Evolutionary conservation across 2,329 filamentous ascomycete genomes (phyloP), one percentile per base, ranked within the genome.

Genomic region (Aspergillus fijiensis): DNA sequence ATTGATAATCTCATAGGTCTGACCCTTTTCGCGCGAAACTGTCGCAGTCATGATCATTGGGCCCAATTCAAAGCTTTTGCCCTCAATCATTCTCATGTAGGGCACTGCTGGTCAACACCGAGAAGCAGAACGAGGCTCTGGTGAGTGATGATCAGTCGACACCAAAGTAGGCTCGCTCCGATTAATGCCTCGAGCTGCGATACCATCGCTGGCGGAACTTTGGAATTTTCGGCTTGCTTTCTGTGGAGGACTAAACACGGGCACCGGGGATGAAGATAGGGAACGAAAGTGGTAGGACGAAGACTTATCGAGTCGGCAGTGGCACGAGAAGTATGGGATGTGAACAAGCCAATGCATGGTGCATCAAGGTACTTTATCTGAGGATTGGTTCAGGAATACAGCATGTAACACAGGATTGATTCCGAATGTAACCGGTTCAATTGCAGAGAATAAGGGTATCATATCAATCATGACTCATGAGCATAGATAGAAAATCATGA

Each of bases 381-480:
- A 45, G 16, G n/a, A n/a, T 45, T 16, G 39, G 6, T 45, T 16
- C 39, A 45, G 19, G 16, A 45, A 45, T 45, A 45, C 39, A 45
- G 16, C 16, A 45, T 45, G 39, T 45, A 45, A 45, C 39, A 45
- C 39, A 45, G 39, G 7, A 45, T 7, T 45, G 14, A 5, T 45
- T 19, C 5, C 39, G 12, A 19, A 19, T n/a, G 39, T 19, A 45
- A 45, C 39, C 16, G 39, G 39, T 45, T 45, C 39, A 45, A n/a
- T 45, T 45, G 39, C 39, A 45, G 19, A 45, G 39, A 45, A 27
- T 49, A 58, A 21, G 49, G 60, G 60, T 61, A 59, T 59, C 57
- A 49, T 47, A 59, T 61, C 35, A 19, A 48, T 54, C 42, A 58
- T 55, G 47, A 51, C 27, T 48, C 59, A 54, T 61, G 39, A 55